Evolutionary conservation across 177 flowering plant genomes (phyloP), one percentile per base, ranked within the genome.

Genomic region (Tripterygium wilfordii): DNA sequence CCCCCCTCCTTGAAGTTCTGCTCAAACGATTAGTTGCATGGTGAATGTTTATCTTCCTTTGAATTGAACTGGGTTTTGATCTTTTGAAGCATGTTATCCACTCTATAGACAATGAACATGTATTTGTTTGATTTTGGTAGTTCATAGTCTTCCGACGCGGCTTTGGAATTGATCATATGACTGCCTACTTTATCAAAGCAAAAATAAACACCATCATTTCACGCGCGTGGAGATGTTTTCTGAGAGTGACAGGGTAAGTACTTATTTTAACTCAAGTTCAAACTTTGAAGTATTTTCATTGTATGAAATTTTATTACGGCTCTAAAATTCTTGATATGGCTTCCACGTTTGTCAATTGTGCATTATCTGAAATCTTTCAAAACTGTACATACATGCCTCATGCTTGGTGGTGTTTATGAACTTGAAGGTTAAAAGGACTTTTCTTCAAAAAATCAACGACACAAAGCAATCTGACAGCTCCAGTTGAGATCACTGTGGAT

Each of bases 141-240:
- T 89, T 77, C 36, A 42, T 89, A 50, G 80, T 92, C 49, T 88
- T 88, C 54, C 69, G 96, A 19, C 90, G 96, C 15, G 98, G 98
- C 40, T 76, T 82, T 72, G 98, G 98, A 30, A 76, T 80, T 51
- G 98, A 92, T 67, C 65, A 58, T 13, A 86, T 86, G 15, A 79
- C 77, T 28, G 81, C 76, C 49, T 82, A 61, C 63, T 92, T 88
- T 69, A 37, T 86, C 69, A 66, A 79, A 83, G 89, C 80, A 76
- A 92, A 92, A 74, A 62, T 92, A 61, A 86, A 92, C 59, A 82
- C 77, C 71, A 64, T 92, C 39, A 77, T 92, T 66, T 56, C 68
- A 31, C 88, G 95, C 25, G 1, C 82, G 1, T 92, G 96, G 94
- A 65, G 50, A 18, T 74, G 64, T 71, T 40, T 91, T 35, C 57